Conservation (phyloP, 176 grass and related monocot genomes). For the Avena sativa region DNA sequence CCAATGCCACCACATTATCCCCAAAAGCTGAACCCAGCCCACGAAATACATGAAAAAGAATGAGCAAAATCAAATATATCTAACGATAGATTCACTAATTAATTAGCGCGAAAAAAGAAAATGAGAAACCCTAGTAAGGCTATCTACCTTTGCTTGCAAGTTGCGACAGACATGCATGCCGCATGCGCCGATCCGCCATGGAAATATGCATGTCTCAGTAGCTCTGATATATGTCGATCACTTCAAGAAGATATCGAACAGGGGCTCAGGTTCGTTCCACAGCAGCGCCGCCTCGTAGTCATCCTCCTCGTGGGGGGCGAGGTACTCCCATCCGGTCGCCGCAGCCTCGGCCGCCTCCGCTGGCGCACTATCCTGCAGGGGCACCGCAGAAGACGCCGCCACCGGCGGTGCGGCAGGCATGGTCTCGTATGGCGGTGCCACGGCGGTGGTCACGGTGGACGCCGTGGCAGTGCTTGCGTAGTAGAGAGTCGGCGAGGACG, state of each 20-base stretch:
- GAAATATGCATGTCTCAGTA: background rate
- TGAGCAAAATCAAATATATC: background rate
- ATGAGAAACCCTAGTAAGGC: conserved; percentile 44
- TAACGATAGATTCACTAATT: conserved; percentile 21
- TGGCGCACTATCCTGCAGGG: background rate
- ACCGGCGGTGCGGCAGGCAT: background rate
- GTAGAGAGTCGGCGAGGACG: background rate
- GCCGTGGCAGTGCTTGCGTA: conserved; percentile 35
- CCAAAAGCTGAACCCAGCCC: background rate
- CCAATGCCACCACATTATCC: conserved; percentile 24
- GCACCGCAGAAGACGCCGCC: background rate
- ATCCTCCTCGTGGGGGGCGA: conserved; percentile 42
- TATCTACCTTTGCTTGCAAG: conserved; percentile 45
- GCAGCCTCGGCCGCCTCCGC: conserved; percentile 16
- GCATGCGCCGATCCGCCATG: conserved; percentile 26
- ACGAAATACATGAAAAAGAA: background rate
- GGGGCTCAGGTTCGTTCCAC: conserved; percentile 76
- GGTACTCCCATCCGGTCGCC: conserved; percentile 38
- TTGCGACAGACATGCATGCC: conserved; percentile 27
- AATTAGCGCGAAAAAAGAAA: background rate
- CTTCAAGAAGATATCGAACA: conserved; percentile 71
- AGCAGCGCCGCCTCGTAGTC: conserved; percentile 71
- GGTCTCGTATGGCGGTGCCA: conserved; percentile 35
- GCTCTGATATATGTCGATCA: background rate
- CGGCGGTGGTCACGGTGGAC: conserved; percentile 47